phyloP scores from a whole-genome alignment of 805 yeast species.

The Lipomyces orientalis region DNA sequence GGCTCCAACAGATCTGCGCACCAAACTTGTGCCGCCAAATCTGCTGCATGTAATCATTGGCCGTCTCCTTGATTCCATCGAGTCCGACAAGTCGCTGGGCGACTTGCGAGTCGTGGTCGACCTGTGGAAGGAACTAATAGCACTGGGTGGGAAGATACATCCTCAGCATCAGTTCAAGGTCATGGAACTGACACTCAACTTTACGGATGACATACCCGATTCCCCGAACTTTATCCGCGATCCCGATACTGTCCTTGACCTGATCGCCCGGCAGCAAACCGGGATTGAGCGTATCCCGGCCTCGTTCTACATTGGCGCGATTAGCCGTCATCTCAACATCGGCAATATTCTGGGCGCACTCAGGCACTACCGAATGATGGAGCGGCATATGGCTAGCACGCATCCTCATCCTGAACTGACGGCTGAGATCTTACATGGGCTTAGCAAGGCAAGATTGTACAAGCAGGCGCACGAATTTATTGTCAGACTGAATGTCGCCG shows the following conservation, averaged over 20 bases:
- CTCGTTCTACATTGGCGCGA: slow-evolving; percentile 10
- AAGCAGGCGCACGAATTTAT: slow-evolving; percentile 20
- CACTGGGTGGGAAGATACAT: slow-evolving; percentile 10
- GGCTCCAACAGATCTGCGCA: neutral
- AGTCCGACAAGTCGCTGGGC: slow-evolving; percentile 1
- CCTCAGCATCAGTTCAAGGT: slow-evolving; percentile 18
- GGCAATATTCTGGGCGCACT: slow-evolving; percentile 20
- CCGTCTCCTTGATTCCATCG: slow-evolving; percentile 5
- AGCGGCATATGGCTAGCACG: neutral
- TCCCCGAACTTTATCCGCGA: slow-evolving; percentile 2
- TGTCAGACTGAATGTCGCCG: slow-evolving; percentile 12
- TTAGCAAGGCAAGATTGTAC: slow-evolving; percentile 4
- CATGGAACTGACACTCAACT: slow-evolving; percentile 21
- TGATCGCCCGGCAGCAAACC: neutral
- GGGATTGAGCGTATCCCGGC: slow-evolving; percentile 14
- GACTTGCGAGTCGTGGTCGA: slow-evolving; percentile 13
- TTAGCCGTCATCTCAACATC: slow-evolving; percentile 12
- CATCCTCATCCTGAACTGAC: slow-evolving; percentile 18
- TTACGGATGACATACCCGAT: neutral
- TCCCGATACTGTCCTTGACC: neutral
- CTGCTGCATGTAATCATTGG: slow-evolving; percentile 4
- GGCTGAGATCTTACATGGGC: slow-evolving; percentile 19
- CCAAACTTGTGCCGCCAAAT: neutral
- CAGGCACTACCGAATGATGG: slow-evolving; percentile 6
- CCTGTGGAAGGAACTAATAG: slow-evolving; percentile 17